Evolutionary conservation across 1,139 yeast genomes (phyloP), one percentile per base, ranked within the genome.

Genomic region (Yamadazyma triangularis): DNA sequence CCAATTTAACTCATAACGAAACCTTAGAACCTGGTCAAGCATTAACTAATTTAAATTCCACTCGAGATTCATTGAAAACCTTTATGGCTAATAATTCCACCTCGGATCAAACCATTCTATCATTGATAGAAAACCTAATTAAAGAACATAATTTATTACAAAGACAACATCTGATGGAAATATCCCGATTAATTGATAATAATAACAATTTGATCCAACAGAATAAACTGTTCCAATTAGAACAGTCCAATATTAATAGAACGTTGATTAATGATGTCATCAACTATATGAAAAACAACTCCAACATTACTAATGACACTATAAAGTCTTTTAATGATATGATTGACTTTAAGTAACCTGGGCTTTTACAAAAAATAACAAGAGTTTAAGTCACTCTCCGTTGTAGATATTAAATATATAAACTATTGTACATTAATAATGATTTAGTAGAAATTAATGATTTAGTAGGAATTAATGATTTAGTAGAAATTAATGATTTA

Each of bases 221-320:
- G 14, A 40, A 45, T 31, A 38, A 40, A 10, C 27, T 29, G 14
- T 44, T 47, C 20, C 36, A 36, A 25, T 22, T 21, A 7, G 44
- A 45, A 28, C 56, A 51, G 32, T 30, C 34, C 21, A 38, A 41
- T n/a, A 27, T 44, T 26, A 48, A 41, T 27, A 39, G 40, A 27
- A 31, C 31, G 19, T 36, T 50, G 23, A 32, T 47, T 18, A 26
- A 24, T 11, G 41, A 40, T 10, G 32, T 42, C 10, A n/a, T 40
- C 2, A 23, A 29, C n/a, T 24, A 22, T 23, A 16, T 32, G 15
- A 28, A 31, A 23, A 11, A 30, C 11, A 14, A 30, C 15, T 18
- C 20, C 20, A 18, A 18, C n/a, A n/a, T 30, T n/a, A 15, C 35
- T 11, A 23, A 23, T n/a, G 37, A 33, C 13, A 24, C 28, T 10